Conservation (phyloP, 192 early-diverging fungal species). For the Pilaira anomala region DNA sequence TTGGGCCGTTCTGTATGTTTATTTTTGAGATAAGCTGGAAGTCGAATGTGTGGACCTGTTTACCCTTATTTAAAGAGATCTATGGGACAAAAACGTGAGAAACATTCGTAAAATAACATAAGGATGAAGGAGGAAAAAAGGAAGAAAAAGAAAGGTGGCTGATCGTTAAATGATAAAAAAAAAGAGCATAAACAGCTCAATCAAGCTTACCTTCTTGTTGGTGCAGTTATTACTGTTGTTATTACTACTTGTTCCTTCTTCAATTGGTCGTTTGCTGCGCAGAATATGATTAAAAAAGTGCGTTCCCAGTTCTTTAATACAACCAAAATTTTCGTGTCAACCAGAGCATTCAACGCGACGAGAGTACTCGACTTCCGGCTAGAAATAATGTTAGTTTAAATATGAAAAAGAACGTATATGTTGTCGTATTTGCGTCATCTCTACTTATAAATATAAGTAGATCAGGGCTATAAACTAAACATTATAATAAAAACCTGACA, state of each 20-base stretch:
- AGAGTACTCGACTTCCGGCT: neutral
- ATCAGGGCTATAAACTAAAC: too few relatives aligned
- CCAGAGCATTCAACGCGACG: constrained; percentile 6
- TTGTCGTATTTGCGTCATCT: too few relatives aligned
- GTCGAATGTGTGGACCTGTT: constrained; percentile 10
- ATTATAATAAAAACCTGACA: too few relatives aligned
- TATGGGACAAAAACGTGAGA: neutral
- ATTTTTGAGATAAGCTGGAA: constrained; percentile 8
- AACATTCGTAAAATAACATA: too few relatives aligned
- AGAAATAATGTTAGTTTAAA: constrained; percentile 5
- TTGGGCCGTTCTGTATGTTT: constrained; percentile 1
- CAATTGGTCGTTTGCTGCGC: constrained; percentile 2
- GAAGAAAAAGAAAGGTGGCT: too few relatives aligned
- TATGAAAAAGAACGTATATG: constrained; percentile 8
- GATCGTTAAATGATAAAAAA: constrained; percentile 8
- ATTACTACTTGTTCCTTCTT: constrained; percentile 9
- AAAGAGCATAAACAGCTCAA: constrained; percentile 4
- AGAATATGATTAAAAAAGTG: constrained; percentile 9
- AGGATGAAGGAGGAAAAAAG: too few relatives aligned
- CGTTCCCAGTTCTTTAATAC: constrained; percentile 5
- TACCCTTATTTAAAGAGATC: constrained; percentile 4
- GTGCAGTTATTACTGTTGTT: neutral
- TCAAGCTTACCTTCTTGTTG: constrained; percentile 8
- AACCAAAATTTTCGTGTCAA: neutral
- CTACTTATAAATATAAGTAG: too few relatives aligned